These are phyloP conservation scores for Geotrichum australiense DNA, from an alignment of 1,139 yeast species.

Conservation along the genomic window DNA sequence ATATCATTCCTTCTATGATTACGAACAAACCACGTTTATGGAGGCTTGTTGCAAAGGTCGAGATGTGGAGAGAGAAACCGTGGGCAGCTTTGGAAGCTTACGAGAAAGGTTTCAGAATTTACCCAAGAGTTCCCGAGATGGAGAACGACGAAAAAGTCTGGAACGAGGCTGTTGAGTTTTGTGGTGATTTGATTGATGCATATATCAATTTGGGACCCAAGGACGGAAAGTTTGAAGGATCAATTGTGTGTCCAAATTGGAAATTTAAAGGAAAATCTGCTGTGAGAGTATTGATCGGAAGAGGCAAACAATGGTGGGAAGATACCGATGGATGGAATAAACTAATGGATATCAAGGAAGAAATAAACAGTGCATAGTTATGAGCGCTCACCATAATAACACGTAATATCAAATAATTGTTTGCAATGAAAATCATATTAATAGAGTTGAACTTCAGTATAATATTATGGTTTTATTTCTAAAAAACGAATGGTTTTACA, in stretches of 20 bases:
- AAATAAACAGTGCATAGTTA: constrained; percentile 19
- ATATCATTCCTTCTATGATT: constrained; percentile 58
- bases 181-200: constrained; percentile 76
- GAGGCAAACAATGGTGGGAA: constrained; percentile 76
- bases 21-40: constrained; percentile 70
- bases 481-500: no score
- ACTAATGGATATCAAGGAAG: constrained; percentile 49
- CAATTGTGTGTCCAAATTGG: constrained; percentile 87
- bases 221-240: constrained; percentile 82
- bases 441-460: background rate
- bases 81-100: constrained; percentile 84
- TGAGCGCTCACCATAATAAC: no score
- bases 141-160: constrained; percentile 57
- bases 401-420: background rate
- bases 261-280: constrained; percentile 71
- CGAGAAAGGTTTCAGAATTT: constrained; percentile 79
- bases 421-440: constrained; percentile 3
- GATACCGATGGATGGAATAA: constrained; percentile 71
- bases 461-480: background rate
- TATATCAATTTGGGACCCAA: constrained; percentile 80
- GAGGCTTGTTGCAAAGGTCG: constrained; percentile 78
- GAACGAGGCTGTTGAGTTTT: constrained; percentile 75
- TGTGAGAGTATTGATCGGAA: constrained; percentile 67
- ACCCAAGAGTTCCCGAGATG: constrained; percentile 55
- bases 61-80: constrained; percentile 79